Percentiles rank a stretch among this genome's conserved stretches.
Conservation (phyloP, 2,329 filamentous ascomycete species). For the Cladosporium sp. region DNA sequence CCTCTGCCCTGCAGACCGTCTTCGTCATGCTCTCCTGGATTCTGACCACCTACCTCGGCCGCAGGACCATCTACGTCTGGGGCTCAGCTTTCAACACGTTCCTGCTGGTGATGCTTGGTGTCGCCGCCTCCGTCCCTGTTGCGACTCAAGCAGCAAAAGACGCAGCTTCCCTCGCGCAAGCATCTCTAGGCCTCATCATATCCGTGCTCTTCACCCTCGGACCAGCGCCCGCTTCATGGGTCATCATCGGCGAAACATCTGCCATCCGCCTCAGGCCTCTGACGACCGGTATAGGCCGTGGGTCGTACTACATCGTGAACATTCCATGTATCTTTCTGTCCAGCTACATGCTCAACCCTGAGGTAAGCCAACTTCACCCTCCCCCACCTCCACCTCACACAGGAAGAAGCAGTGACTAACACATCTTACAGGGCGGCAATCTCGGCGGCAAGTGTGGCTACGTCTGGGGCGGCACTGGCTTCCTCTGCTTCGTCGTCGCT, state of each 20-base stretch:
- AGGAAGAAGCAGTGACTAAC: constrained; percentile 22
- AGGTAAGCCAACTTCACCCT: not conserved
- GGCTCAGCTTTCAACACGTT: constrained; percentile 52
- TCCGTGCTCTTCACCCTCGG: constrained; percentile 62
- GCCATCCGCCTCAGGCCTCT: constrained; percentile 60
- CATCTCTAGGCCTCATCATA: constrained; percentile 60
- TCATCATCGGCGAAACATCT: constrained; percentile 65
- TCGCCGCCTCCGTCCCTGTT: constrained; percentile 51
- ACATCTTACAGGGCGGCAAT: not conserved
- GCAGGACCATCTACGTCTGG: constrained; percentile 62
- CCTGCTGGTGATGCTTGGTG: constrained; percentile 56
- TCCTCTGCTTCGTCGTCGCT: constrained; percentile 48
- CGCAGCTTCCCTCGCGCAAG: constrained; percentile 49
- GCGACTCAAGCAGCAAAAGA: constrained; percentile 19
- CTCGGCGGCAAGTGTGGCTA: constrained; percentile 54
- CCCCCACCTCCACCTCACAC: not conserved
- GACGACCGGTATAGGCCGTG: constrained; percentile 63
- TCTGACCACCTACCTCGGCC: constrained; percentile 60
- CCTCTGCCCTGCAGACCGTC: constrained; percentile 58
- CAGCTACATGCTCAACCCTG: constrained; percentile 58
- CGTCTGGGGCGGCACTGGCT: constrained; percentile 56
- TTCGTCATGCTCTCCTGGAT: constrained; percentile 65
- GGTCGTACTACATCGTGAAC: constrained; percentile 59
- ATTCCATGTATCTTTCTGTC: constrained; percentile 64
- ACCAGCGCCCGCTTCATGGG: constrained; percentile 61